phyloP scores from a whole-genome alignment of 768 basidiomycete genomes.

The Podaxis pistillaris region DNA sequence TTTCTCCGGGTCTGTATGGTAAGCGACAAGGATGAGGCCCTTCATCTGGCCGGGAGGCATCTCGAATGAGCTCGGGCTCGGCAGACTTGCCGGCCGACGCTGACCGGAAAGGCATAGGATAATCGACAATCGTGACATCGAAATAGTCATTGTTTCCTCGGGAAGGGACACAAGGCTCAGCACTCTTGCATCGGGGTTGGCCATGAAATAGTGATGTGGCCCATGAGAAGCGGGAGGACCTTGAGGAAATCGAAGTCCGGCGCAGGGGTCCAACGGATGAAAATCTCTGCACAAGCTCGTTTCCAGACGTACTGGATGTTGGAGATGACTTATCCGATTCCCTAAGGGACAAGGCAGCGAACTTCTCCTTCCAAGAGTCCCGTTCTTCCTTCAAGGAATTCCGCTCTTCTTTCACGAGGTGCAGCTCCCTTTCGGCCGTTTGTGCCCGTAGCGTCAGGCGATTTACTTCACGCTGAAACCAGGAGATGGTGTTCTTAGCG shows the following conservation, averaged over 20 bases:
- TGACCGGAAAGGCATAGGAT: background rate
- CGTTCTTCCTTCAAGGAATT: background rate
- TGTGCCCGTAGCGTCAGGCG: background rate
- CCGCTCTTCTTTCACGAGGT: background rate
- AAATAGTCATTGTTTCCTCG: slow-evolving; percentile 3
- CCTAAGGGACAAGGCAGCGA: background rate
- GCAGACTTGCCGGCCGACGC: background rate
- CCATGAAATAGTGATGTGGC: background rate
- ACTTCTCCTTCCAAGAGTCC: background rate
- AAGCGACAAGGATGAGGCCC: background rate
- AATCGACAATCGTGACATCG: slow-evolving; percentile 1
- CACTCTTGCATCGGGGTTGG: background rate
- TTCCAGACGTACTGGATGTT: background rate
- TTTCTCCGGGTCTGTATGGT: background rate
- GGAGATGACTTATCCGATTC: background rate
- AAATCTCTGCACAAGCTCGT: background rate
- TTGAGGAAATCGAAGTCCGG: background rate
- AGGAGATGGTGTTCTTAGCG: background rate
- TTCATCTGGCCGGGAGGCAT: background rate
- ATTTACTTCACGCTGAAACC: background rate
- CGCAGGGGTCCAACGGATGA: slow-evolving; percentile 3
- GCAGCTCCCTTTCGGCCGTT: background rate
- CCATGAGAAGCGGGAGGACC: background rate
- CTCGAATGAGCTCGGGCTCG: background rate
- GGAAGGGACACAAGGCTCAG: background rate